Evolutionary conservation across 257 asterid genomes (phyloP).

Genomic region (Paraleonurus japonicus): DNA sequence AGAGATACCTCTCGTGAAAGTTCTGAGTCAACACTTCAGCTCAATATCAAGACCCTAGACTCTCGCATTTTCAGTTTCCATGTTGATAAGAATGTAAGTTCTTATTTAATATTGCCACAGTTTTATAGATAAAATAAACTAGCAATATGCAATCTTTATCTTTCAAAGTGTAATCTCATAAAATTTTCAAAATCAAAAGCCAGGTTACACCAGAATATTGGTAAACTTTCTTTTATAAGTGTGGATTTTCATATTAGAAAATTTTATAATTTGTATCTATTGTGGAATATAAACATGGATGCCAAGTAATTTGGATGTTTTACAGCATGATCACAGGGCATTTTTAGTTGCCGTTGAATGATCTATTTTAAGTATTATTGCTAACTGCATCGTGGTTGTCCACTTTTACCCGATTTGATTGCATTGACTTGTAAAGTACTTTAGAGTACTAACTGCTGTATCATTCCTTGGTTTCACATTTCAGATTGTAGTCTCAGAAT

Average conservation of each 20-base stretch:
- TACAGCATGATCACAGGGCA: not conserved
- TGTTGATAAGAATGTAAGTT: conserved; percentile 62
- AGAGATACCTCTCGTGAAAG: conserved; percentile 42
- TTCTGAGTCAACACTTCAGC: conserved; percentile 53
- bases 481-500: conserved; percentile 66
- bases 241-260: not conserved
- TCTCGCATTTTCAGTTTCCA: conserved; percentile 52
- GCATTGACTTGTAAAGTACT: not conserved
- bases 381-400: not conserved
- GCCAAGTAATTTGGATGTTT: not conserved
- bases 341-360: not conserved
- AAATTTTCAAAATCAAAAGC: not conserved
- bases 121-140: not conserved
- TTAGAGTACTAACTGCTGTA: conserved; percentile 2
- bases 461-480: conserved; percentile 13
- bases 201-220: not conserved
- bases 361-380: not conserved
- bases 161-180: not conserved
- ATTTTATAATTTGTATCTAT: not conserved
- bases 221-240: not conserved
- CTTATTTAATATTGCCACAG: not conserved
- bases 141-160: not conserved
- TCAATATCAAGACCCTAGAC: conserved; percentile 79
- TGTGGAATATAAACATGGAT: not conserved
- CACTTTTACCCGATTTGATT: not conserved